Conservation (phyloP, 1,284 basidiomycete genomes). For the Cerrena zonata region DNA sequence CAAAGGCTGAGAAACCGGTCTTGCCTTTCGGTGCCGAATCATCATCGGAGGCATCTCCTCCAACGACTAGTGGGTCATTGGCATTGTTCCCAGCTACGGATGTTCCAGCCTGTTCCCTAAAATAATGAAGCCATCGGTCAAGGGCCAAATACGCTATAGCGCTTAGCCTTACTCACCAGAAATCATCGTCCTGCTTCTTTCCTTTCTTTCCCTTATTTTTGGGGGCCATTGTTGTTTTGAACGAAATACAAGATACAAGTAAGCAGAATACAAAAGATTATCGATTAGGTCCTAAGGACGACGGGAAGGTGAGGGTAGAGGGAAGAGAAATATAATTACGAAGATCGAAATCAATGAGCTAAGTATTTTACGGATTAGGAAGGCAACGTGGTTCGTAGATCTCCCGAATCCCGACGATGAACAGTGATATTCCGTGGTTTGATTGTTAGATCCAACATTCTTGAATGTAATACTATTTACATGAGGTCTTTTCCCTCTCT, state of each 20-base stretch:
- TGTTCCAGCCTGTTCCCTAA: constrained; percentile 66
- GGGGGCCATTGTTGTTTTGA: constrained; percentile 75
- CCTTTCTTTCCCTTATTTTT: constrained; percentile 86
- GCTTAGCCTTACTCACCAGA: constrained; percentile 54
- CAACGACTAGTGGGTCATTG: constrained; percentile 14
- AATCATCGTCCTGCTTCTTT: constrained; percentile 76
- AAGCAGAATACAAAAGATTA: too few species aligned
- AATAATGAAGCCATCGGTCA: constrained; percentile 7
- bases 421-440: too few species aligned
- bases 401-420: too few species aligned
- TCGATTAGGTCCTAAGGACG: neutral
- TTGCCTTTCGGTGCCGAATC: constrained; percentile 27
- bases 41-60: constrained; percentile 39
- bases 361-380: neutral
- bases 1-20: constrained; percentile 47
- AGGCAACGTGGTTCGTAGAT: neutral
- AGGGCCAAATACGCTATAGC: neutral
- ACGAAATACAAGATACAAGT: too few species aligned
- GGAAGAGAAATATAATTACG: neutral
- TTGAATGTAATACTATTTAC: too few species aligned
- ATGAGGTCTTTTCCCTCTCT: too few species aligned
- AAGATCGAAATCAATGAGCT: neutral
- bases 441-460: too few species aligned
- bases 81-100: constrained; percentile 44
- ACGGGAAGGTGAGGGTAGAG: neutral